Percentiles rank a stretch among this genome's conserved stretches.
Conservation (phyloP, 495 filamentous ascomycete species). For the Darksidea phi region DNA sequence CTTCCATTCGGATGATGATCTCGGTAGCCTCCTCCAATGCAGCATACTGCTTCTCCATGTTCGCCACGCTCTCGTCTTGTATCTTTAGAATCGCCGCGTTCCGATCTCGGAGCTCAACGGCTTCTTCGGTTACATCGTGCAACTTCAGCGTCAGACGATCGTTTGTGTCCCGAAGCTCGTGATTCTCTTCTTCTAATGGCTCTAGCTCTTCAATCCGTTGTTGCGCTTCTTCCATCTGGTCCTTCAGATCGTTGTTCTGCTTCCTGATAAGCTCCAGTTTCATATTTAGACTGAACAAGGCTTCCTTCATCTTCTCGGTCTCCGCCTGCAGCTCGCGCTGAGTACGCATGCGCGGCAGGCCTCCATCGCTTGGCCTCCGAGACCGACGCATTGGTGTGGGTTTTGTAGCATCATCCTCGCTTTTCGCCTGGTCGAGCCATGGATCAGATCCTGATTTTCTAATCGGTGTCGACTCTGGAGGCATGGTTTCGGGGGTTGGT, state of each 20-base stretch:
- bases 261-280: conserved; percentile 71
- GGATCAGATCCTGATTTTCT: conserved; percentile 8
- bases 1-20: conserved; percentile 74
- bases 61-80: conserved; percentile 66
- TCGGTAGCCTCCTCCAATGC: conserved; percentile 79
- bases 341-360: conserved; percentile 11
- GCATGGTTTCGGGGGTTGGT: not conserved
- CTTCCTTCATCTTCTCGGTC: conserved; percentile 65
- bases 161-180: conserved; percentile 24
- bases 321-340: conserved; percentile 37
- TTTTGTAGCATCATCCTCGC: conserved; percentile 9
- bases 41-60: conserved; percentile 73
- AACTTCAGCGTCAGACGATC: conserved; percentile 11
- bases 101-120: conserved; percentile 36
- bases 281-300: conserved; percentile 88
- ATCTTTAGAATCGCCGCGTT: conserved; percentile 44
- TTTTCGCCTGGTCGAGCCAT: conserved; percentile 19
- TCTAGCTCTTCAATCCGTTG: conserved; percentile 43
- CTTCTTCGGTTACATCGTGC: conserved; percentile 41
- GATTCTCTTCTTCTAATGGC: conserved; percentile 37
- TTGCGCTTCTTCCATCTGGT: conserved; percentile 60
- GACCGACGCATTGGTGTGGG: not conserved
- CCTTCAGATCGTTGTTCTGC: conserved; percentile 57
- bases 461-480: not conserved
- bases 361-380: conserved; percentile 22